Base-by-base conservation (phyloP, 1,139 yeast species). In the Debaryomyces robertsiae region DNA sequence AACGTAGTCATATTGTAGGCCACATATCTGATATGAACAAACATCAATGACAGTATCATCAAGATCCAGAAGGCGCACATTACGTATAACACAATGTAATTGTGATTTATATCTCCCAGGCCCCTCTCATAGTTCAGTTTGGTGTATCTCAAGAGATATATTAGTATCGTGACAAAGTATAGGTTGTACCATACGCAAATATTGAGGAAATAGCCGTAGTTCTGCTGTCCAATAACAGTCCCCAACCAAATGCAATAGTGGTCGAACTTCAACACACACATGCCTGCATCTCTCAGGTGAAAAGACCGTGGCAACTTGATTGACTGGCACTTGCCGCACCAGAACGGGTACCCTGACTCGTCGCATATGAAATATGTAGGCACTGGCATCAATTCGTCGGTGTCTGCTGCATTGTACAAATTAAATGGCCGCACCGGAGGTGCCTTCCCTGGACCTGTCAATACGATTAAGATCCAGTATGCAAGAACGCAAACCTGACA, bases 161-260 rank as follows among this genome's bases (percentile, higher is more conserved):
- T 52, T 44, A 56, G 46, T 18, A 50, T 58, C 44, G 53, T 58
- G 23, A 48, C 63, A 46, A 73, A 71, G 40, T 62, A 61, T 0
- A 52, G 13, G 27, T 62, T 52, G 32, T 69, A 65, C 58, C 67
- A 65, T 6, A 65, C 36, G 30, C 73, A 53, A 49, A 73, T 81
- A 46, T 75, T 75, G n/a, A 79, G 41, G 47, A 84, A 84, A 14
- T 63, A 59, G 27, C 68, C 45, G 52, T 79, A 80, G 56, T 84
- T 84, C 31, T 58, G 52, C 42, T 72, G 69, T 0, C 88, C 90
- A 19, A 84, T 70, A 2, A 74, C 73, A 0, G 67, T 55, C 0
- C 89, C 89, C 3, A 84, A 58, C 80, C 83, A 82, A 2, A 77
- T 49, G 55, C 93, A 84, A 50, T 69, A 79, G 55, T 84, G 93